A percentile compares a stretch with the other conserved stretches of the same genome.
Conservation (phyloP, 805 yeast species). For the Nakazawaea pomicola region DNA sequence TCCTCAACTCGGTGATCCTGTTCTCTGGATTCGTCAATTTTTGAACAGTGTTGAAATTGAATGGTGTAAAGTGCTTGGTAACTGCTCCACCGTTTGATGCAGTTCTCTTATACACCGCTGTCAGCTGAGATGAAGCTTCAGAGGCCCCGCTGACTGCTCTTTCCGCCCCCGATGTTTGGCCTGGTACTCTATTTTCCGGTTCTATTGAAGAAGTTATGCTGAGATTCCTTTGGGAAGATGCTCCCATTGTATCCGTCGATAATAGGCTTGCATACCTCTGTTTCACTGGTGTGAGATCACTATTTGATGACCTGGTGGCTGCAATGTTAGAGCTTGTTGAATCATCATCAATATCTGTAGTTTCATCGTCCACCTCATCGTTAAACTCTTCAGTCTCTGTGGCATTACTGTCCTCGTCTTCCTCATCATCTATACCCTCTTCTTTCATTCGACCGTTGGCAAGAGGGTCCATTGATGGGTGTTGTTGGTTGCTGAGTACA, state of each 20-base stretch:
- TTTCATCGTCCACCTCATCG: slow-evolving; percentile 3
- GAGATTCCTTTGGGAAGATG: too few relatives aligned
- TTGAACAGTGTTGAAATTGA: slow-evolving; percentile 37
- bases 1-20: slow-evolving; percentile 36
- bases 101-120: background rate
- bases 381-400: slow-evolving; percentile 8
- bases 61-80: slow-evolving; percentile 1
- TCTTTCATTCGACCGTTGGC: slow-evolving; percentile 5
- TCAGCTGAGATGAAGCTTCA: slow-evolving; percentile 24
- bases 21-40: slow-evolving; percentile 34
- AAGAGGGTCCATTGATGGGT: background rate
- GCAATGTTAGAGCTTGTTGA: background rate
- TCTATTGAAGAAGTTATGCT: slow-evolving; percentile 17
- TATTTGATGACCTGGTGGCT: background rate
- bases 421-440: slow-evolving; percentile 12
- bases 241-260: too few relatives aligned
- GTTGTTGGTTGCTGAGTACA: background rate
- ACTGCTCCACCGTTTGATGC: too few relatives aligned
- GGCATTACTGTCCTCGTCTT: slow-evolving; percentile 7
- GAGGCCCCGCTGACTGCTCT: slow-evolving; percentile 8
- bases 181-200: slow-evolving; percentile 9
- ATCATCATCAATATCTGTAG: slow-evolving; percentile 9
- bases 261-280: slow-evolving; percentile 10
- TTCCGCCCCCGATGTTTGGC: slow-evolving; percentile 15
- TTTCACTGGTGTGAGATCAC: background rate